Conservation (phyloP, 2,329 filamentous ascomycete species). For the Penicillium corylophilum region DNA sequence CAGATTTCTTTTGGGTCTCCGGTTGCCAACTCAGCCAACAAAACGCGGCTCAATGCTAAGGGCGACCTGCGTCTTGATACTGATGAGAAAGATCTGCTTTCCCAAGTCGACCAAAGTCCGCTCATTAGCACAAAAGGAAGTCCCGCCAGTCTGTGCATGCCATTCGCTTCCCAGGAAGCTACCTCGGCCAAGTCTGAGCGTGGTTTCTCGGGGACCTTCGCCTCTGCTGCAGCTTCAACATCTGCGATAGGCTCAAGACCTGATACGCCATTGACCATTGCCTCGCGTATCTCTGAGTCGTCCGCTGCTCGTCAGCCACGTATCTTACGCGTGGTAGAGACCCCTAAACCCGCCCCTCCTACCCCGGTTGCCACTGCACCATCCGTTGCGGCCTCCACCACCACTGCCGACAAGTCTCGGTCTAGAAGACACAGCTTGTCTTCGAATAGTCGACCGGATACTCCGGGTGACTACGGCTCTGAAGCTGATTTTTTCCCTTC, state of each 20-base stretch:
- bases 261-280: conserved; percentile 45
- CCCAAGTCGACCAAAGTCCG: conserved; percentile 12
- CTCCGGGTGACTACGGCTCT: conserved; percentile 59
- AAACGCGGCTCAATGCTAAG: conserved; percentile 26
- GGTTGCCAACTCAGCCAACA: conserved; percentile 34
- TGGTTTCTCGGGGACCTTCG: conserved; percentile 18
- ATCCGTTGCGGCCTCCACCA: conserved; percentile 31
- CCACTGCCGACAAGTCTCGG: conserved; percentile 31
- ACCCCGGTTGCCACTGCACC: conserved; percentile 31
- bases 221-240: conserved; percentile 28
- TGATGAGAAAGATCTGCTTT: conserved; percentile 17
- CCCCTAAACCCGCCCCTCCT: conserved; percentile 52
- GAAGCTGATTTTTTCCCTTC: conserved; percentile 60
- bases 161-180: conserved; percentile 22
- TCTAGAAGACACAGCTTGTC: conserved; percentile 47
- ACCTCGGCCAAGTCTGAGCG: conserved; percentile 27
- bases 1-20: conserved; percentile 46
- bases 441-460: conserved; percentile 59
- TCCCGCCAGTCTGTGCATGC: conserved; percentile 36
- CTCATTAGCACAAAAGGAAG: conserved; percentile 26
- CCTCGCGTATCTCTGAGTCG: conserved; percentile 41
- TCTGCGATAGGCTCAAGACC: conserved; percentile 48
- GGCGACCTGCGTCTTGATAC: conserved; percentile 14
- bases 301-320: conserved; percentile 44
- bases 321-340: conserved; percentile 58